Percentiles rank a stretch among this genome's conserved stretches.
Evolutionary conservation across 768 basidiomycete species (phyloP).

Genomic region (Dentipellis sp.): DNA sequence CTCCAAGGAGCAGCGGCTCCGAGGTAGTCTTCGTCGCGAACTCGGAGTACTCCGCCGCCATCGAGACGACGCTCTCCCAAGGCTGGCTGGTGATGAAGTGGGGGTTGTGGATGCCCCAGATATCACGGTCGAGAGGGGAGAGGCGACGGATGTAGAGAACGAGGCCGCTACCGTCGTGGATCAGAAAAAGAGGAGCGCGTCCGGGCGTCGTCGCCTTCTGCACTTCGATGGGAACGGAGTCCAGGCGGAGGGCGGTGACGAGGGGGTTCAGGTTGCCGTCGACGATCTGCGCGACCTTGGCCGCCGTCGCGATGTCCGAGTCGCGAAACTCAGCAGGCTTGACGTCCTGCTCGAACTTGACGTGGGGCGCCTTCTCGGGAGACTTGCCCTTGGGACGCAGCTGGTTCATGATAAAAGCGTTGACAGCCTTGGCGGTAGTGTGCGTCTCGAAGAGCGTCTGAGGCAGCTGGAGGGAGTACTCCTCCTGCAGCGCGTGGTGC

Average conservation of each 20-base stretch:
- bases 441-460: slow-evolving; percentile 31
- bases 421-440: slow-evolving; percentile 31
- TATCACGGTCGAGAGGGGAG: slow-evolving; percentile 33
- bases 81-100: slow-evolving; percentile 31
- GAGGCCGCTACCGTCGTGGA: slow-evolving; percentile 70
- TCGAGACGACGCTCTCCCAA: slow-evolving; percentile 42
- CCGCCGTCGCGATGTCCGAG: neutral
- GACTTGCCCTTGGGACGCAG: neutral
- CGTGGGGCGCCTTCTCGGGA: neutral
- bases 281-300: neutral
- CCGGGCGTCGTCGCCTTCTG: slow-evolving; percentile 23
- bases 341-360: neutral
- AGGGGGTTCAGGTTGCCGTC: neutral
- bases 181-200: slow-evolving; percentile 43
- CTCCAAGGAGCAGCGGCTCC: slow-evolving; percentile 46
- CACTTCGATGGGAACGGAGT: slow-evolving; percentile 25
- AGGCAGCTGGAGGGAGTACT: slow-evolving; percentile 35
- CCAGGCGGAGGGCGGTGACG: slow-evolving; percentile 15
- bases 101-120: slow-evolving; percentile 59
- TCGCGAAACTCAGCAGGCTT: too few species aligned
- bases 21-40: slow-evolving; percentile 26
- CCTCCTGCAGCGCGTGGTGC: slow-evolving; percentile 34
- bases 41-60: slow-evolving; percentile 44
- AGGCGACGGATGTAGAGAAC: slow-evolving; percentile 41
- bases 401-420: slow-evolving; percentile 19